phyloP scores from a whole-genome alignment of 192 early-diverging fungal genomes.

The Rhizoclosmatium globosum region DNA sequence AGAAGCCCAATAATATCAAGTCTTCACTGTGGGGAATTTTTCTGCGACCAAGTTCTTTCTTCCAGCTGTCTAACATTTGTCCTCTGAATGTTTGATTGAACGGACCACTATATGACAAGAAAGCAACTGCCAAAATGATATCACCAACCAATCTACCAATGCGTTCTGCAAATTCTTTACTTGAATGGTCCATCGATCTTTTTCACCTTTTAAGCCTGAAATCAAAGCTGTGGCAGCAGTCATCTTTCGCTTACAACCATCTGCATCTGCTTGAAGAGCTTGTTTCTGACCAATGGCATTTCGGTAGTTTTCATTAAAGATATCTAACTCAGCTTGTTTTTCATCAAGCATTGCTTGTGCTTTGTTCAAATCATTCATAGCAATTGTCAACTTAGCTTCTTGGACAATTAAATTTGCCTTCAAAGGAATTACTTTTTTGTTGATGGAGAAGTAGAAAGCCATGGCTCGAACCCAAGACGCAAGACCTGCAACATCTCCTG shows the following conservation, averaged over 20 bases:
- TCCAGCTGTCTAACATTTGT: constrained; percentile 62
- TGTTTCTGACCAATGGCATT: constrained; percentile 65
- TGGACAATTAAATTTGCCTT: constrained; percentile 74
- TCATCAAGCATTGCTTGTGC: constrained; percentile 67
- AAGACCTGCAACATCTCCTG: constrained; percentile 72
- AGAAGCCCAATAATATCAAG: constrained; percentile 65
- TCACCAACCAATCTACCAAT: constrained; percentile 70
- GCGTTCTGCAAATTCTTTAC: constrained; percentile 69
- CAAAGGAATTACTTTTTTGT: constrained; percentile 72
- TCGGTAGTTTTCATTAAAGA: constrained; percentile 70
- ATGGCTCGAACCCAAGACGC: constrained; percentile 69
- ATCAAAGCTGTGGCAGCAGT: constrained; percentile 68
- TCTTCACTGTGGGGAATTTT: constrained; percentile 71
- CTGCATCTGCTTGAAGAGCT: constrained; percentile 69
- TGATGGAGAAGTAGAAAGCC: constrained; percentile 68
- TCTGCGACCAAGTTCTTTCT: constrained; percentile 60
- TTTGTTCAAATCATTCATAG: constrained; percentile 66
- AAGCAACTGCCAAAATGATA: constrained; percentile 66
- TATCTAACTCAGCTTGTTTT: constrained; percentile 71
- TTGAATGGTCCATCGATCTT: constrained; percentile 74
- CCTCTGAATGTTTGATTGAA: constrained; percentile 69
- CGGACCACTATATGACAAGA: constrained; percentile 69
- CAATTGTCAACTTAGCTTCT: constrained; percentile 63
- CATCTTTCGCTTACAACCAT: constrained; percentile 71
- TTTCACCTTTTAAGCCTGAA: constrained; percentile 69